Percentiles rank a stretch among this genome's conserved stretches.
Conservation (phyloP, 257 asterid genomes). For the Osmanthus fragrans region DNA sequence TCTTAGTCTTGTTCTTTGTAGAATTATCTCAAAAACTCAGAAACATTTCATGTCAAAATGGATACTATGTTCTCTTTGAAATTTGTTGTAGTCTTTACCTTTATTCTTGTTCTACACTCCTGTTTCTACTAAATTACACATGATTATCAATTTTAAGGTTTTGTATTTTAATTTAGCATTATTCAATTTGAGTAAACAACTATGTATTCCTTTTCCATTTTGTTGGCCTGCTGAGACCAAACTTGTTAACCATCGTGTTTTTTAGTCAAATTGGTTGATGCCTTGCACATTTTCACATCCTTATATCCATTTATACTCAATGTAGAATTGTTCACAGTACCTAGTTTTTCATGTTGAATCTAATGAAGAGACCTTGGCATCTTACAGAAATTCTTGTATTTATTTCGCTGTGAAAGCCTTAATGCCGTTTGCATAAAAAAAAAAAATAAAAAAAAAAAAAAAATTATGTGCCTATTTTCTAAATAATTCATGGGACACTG, state of each 20-base stretch:
- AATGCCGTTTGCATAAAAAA: background rate
- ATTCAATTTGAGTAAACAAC: constrained; percentile 4
- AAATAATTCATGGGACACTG: background rate
- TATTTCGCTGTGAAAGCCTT: background rate
- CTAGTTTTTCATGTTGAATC: background rate
- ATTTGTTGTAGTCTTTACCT: background rate
- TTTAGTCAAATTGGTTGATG: background rate
- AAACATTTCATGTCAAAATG: constrained; percentile 15
- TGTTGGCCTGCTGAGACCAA: constrained; percentile 12
- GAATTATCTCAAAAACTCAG: constrained; percentile 14
- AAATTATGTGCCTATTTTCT: background rate
- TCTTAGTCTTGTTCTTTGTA: constrained; percentile 17
- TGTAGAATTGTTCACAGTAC: background rate
- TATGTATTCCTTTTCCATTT: background rate
- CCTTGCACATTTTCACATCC: background rate
- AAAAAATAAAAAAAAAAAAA: no score
- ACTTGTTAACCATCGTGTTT: constrained; percentile 6
- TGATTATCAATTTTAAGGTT: constrained; percentile 10
- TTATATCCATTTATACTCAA: background rate
- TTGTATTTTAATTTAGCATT: background rate
- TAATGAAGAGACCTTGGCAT: background rate
- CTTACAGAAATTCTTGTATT: background rate
- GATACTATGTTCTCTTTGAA: background rate
- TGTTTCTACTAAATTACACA: constrained; percentile 3
- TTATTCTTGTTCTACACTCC: constrained; percentile 1